Evolutionary conservation across 2,329 filamentous ascomycete genomes (phyloP).

Genomic region (Colletotrichum orchidophilum): DNA sequence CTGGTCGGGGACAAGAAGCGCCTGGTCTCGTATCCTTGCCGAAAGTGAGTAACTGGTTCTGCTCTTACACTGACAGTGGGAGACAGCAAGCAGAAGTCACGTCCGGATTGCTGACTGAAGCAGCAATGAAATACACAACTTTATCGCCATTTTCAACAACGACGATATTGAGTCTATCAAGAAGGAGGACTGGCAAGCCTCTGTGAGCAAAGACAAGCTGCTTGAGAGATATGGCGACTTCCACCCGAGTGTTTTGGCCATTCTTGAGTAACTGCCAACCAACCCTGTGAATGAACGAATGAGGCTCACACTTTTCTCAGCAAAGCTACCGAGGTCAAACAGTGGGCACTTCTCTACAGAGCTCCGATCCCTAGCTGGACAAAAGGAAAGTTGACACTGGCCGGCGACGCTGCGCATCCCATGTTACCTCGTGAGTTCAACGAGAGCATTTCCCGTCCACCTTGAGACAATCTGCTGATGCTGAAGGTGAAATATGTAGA

Average conservation of each 20-base stretch:
- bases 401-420: constrained; percentile 49
- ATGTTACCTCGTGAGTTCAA: constrained; percentile 46
- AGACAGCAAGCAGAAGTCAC: background rate
- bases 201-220: constrained; percentile 41
- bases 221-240: constrained; percentile 41
- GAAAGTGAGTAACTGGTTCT: constrained; percentile 38
- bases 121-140: constrained; percentile 47
- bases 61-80: too few species aligned
- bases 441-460: background rate
- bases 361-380: constrained; percentile 43
- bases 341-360: constrained; percentile 47
- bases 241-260: constrained; percentile 39
- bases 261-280: constrained; percentile 38
- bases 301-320: constrained; percentile 32
- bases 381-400: constrained; percentile 43
- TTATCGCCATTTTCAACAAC: constrained; percentile 45
- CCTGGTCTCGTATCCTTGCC: constrained; percentile 46
- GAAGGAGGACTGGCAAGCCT: constrained; percentile 43
- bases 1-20: constrained; percentile 38
- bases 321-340: constrained; percentile 46
- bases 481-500: constrained; percentile 38
- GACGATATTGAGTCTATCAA: constrained; percentile 31
- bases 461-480: background rate
- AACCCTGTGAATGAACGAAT: background rate
- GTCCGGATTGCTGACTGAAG: background rate